Base-by-base conservation (phyloP, 2,329 filamentous ascomycete genomes). In the Xylariaceae sp. region DNA sequence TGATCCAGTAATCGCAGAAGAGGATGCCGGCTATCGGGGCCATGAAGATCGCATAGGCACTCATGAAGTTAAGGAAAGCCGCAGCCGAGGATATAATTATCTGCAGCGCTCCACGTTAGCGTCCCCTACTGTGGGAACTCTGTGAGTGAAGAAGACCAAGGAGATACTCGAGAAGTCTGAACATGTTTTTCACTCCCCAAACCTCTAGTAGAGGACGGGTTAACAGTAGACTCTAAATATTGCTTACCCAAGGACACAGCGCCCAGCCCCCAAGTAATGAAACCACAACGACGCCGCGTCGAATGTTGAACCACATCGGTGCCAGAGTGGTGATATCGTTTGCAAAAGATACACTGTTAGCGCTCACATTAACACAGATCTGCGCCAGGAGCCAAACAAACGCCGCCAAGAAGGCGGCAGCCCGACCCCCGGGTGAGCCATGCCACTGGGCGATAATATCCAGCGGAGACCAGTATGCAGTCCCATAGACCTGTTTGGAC, bases 391-490 rank as follows among this genome's bases (percentile, higher is more conserved):
- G 59, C 62, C 68, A 73, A 26, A 65, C 58, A 21, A 59, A 21
- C 2, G 62, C 70, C 14, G 64, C 64, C 57, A 71, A 68, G 62
- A 72, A 73, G 21, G 70, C 66, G 0, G 69, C 71, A 0, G 70
- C 70, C 0, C 71, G 64, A 0, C 67, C 67, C 10, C 68, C 68
- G 5, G 66, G 59, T 1, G 63, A 62, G 7, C 62, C 60, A 19
- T 68, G 67, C 72, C 71, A 81, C 16, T 74, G 73, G 7, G 66
- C 73, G 56, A 81, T 74, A 40, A 81, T 76, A 20, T 74, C 74
- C 9, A 79, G 75, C 68, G 79, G 80, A 54, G 79, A 78, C 79
- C 79, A 81, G 62, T 79, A 67, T 41, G 77, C 74, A 18, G 70
- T 66, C 23, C 79, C 79, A 70, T 76, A 79, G 14, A 80, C 62